Conservation (phyloP, 495 filamentous ascomycete genomes). For the Podospora fimiseda region DNA sequence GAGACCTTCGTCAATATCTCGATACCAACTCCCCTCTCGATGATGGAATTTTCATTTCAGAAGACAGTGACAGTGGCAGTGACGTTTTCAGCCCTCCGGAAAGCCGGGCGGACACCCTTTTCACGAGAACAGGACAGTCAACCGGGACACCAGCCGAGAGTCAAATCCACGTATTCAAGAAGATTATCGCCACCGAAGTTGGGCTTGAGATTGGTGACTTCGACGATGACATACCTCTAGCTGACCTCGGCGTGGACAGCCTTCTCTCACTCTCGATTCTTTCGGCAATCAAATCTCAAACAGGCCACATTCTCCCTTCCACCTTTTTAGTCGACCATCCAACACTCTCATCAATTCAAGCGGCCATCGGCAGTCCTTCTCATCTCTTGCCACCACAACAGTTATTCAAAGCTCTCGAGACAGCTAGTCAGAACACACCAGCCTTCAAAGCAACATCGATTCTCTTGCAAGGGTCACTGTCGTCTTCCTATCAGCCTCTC, state of each 20-base stretch:
- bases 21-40: background rate
- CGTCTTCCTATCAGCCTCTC: slow-evolving; percentile 39
- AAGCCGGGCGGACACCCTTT: slow-evolving; percentile 1
- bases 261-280: slow-evolving; percentile 38
- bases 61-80: background rate
- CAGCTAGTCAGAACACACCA: slow-evolving; percentile 16
- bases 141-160: background rate
- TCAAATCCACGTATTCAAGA: slow-evolving; percentile 2
- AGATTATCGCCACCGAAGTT: slow-evolving; percentile 46
- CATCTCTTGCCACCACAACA: slow-evolving; percentile 22
- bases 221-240: slow-evolving; percentile 26
- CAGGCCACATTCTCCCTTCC: slow-evolving; percentile 24
- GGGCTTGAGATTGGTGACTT: slow-evolving; percentile 48
- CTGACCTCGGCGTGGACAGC: slow-evolving; percentile 43
- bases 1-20: slow-evolving; percentile 23
- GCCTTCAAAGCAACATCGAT: slow-evolving; percentile 27
- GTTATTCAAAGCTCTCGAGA: slow-evolving; percentile 9
- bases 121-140: slow-evolving; percentile 1
- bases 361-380: slow-evolving; percentile 13
- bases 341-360: slow-evolving; percentile 17
- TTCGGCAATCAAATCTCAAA: slow-evolving; percentile 38
- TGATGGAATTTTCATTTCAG: background rate
- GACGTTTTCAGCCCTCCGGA: background rate
- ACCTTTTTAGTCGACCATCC: slow-evolving; percentile 26
- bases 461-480: slow-evolving; percentile 49